These are phyloP conservation scores for Pseudopithomyces chartarum DNA, from an alignment of 2,329 filamentous ascomycete genomes.

Conservation along the genomic window DNA sequence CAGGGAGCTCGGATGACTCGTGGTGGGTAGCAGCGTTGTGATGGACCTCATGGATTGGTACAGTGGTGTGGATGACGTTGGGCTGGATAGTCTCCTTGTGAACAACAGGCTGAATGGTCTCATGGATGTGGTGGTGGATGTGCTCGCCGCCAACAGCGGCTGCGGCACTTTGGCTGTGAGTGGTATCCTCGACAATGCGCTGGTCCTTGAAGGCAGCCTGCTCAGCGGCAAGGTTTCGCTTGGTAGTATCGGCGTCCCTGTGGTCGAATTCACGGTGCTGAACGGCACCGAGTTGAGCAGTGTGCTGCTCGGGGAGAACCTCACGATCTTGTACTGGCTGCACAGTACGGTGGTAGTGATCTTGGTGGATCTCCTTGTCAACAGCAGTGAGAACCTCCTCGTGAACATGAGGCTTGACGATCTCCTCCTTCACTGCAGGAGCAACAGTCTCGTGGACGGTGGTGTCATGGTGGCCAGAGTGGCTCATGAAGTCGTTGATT, in stretches of 20 bases:
- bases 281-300: conserved; percentile 61
- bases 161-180: conserved; percentile 54
- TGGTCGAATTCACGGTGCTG: conserved; percentile 68
- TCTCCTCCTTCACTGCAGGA: conserved; percentile 65
- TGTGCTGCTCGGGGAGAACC: conserved; percentile 57
- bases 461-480: conserved; percentile 70
- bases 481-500: conserved; percentile 63
- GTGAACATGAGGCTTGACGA: conserved; percentile 63
- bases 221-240: conserved; percentile 51
- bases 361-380: conserved; percentile 72
- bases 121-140: conserved; percentile 69
- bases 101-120: conserved; percentile 72
- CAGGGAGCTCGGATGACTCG: conserved; percentile 65
- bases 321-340: conserved; percentile 66
- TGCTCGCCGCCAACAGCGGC: conserved; percentile 64
- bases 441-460: conserved; percentile 70
- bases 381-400: conserved; percentile 67
- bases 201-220: conserved; percentile 60
- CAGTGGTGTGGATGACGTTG: conserved; percentile 71
- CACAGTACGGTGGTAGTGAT: conserved; percentile 72
- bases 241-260: conserved; percentile 54
- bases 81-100: conserved; percentile 72
- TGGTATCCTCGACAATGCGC: conserved; percentile 52
- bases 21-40: conserved; percentile 71
- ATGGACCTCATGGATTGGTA: conserved; percentile 74